Evolutionary conservation across 805 yeast genomes (phyloP).

Genomic region (Suhomyces kilbournensis): DNA sequence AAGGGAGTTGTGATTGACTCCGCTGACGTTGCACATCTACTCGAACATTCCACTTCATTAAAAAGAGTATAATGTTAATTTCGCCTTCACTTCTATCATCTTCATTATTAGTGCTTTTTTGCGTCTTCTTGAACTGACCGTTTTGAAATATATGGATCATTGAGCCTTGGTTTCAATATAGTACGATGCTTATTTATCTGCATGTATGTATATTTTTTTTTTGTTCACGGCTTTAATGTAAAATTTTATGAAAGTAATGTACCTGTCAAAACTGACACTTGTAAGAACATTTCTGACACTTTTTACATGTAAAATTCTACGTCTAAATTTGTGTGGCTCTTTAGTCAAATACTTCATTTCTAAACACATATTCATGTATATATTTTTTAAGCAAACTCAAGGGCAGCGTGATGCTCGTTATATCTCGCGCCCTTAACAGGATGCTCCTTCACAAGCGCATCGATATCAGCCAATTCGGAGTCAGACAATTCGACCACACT

Average conservation of each 20-base stretch:
- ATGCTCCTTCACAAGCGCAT: conserved; percentile 40
- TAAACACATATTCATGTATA: too few relatives aligned
- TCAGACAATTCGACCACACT: conserved; percentile 46
- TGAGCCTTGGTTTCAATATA: neutral
- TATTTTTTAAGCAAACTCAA: conserved; percentile 1
- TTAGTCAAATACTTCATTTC: too few relatives aligned
- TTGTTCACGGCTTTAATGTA: neutral
- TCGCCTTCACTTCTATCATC: neutral
- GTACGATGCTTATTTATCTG: too few relatives aligned
- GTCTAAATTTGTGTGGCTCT: too few relatives aligned
- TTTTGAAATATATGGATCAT: neutral
- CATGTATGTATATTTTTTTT: too few relatives aligned
- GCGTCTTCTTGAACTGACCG: neutral
- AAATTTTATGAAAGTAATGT: too few relatives aligned
- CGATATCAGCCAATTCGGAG: conserved; percentile 55
- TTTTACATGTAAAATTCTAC: too few relatives aligned
- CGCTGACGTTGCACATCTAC: conserved; percentile 64
- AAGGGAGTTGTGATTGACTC: conserved; percentile 85
- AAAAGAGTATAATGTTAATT: neutral
- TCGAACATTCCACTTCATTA: conserved; percentile 23
- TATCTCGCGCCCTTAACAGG: conserved; percentile 59
- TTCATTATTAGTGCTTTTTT: neutral
- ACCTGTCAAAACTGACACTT: too few relatives aligned
- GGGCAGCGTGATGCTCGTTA: conserved; percentile 19
- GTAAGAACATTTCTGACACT: neutral